Evolutionary conservation across 805 yeast genomes (phyloP).

Genomic region (Kluyveromyces lactis): DNA sequence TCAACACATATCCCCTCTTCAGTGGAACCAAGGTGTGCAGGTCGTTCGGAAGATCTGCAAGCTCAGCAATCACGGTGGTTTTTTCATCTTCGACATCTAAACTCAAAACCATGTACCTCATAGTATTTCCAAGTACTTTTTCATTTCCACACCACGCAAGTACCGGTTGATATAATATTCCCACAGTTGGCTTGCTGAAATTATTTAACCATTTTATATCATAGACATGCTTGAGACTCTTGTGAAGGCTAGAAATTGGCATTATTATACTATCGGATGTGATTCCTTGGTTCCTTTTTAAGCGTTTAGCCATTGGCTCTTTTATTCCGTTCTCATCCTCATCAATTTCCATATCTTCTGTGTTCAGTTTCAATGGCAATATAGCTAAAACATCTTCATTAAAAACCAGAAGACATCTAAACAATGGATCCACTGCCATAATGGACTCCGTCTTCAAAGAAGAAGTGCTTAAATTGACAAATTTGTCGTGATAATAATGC

Average conservation of each 20-base stretch:
- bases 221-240: slow-evolving; percentile 50
- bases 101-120: slow-evolving; percentile 28
- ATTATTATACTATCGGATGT: slow-evolving; percentile 44
- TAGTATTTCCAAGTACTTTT: slow-evolving; percentile 16
- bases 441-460: slow-evolving; percentile 31
- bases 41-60: slow-evolving; percentile 68
- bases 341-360: slow-evolving; percentile 34
- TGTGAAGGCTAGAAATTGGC: slow-evolving; percentile 47
- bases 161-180: slow-evolving; percentile 48
- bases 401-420: slow-evolving; percentile 46
- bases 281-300: slow-evolving; percentile 5
- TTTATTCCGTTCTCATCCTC: slow-evolving; percentile 14
- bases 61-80: slow-evolving; percentile 60
- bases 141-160: slow-evolving; percentile 69
- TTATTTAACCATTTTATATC: slow-evolving; percentile 66
- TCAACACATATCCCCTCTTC: slow-evolving; percentile 50
- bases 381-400: slow-evolving; percentile 65
- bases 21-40: slow-evolving; percentile 56
- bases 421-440: slow-evolving; percentile 55
- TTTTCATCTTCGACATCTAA: slow-evolving; percentile 49
- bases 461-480: slow-evolving; percentile 39
- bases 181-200: slow-evolving; percentile 78
- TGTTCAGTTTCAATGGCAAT: slow-evolving; percentile 49
- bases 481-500: slow-evolving; percentile 75
- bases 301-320: slow-evolving; percentile 5